Conservation (phyloP, 768 basidiomycete genomes). For the Amanita thiersii region DNA sequence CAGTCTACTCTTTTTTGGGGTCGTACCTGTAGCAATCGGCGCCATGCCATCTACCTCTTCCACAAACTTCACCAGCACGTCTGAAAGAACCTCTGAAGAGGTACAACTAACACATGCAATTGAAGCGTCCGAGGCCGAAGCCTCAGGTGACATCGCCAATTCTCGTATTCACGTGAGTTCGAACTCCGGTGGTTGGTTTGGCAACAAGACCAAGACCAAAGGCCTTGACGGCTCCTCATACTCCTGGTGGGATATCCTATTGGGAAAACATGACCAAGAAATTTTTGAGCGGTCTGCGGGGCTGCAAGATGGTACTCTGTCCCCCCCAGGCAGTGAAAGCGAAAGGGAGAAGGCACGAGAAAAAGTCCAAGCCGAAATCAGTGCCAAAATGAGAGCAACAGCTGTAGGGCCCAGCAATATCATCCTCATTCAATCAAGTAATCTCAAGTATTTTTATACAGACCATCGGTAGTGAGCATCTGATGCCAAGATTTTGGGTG, state of each 20-base stretch:
- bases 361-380: slow-evolving; percentile 20
- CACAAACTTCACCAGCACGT: slow-evolving; percentile 10
- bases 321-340: slow-evolving; percentile 4
- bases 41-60: slow-evolving; percentile 19
- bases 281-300: slow-evolving; percentile 65
- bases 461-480: slow-evolving; percentile 54
- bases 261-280: slow-evolving; percentile 76
- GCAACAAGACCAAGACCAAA: background rate
- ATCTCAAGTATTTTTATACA: slow-evolving; percentile 12
- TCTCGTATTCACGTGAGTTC: background rate
- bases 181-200: background rate
- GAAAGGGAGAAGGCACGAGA: slow-evolving; percentile 13
- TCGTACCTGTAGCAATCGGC: slow-evolving; percentile 33
- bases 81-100: slow-evolving; percentile 47
- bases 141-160: slow-evolving; percentile 31
- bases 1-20: slow-evolving; percentile 73
- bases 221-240: slow-evolving; percentile 21
- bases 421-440: too few species aligned
- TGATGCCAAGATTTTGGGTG: slow-evolving; percentile 83
- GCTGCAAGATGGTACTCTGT: slow-evolving; percentile 14
- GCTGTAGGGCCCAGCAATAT: slow-evolving; percentile 26
- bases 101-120: slow-evolving; percentile 57
- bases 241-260: slow-evolving; percentile 79
- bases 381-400: slow-evolving; percentile 41
- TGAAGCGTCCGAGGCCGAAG: slow-evolving; percentile 65